Evolutionary conservation across 1,284 basidiomycete genomes (phyloP), one percentile per base, ranked within the genome.

Genomic region (Trametes versicolor): DNA sequence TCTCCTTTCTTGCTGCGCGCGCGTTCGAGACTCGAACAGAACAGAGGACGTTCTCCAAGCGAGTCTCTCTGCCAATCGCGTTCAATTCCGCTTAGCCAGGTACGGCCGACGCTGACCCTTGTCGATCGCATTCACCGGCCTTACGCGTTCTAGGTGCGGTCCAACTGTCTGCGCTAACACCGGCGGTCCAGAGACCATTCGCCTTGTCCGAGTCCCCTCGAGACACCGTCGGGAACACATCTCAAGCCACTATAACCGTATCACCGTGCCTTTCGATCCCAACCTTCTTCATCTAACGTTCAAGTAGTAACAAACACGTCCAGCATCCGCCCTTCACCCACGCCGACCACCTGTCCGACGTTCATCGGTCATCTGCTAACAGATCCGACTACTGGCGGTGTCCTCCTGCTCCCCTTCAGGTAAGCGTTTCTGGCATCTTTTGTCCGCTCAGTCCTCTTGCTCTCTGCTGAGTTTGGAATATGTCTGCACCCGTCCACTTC

Each of bases 401-500:
- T 51, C 52, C 25, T 32, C 45, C 36, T 36, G 23, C 29, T 57
- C 59, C 60, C 27, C 39, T 45, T 48, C 51, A 56, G 59, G 66
- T 50, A 58, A 59, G 52, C 52, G 13, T 39, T 58, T 58, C 51
- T 41, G 23, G 49, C 34, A 52, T 45, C 51, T 58, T n/a, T 17
- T 6, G n/a, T 45, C 23, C 25, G 50, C 52, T 53, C 47, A 25
- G 47, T 49, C 12, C 48, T 36, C 52, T 37, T 10, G 37, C n/a
- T n/a, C 57, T 56, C 50, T 48, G 48, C 57, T 57, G 61, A 32
- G 48, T 43, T 27, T 57, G 55, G 63, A 63, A 41, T 58, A 45
- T 41, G 57, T 54, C 54, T 58, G 63, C 58, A 66, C 56, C 65
- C 68, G 65, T 12, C 15, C 43, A 36, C 58, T 34, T 59, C 49